Base-by-base conservation (phyloP, 2,329 filamentous ascomycete species). In the Fusarium pseudograminearum region DNA sequence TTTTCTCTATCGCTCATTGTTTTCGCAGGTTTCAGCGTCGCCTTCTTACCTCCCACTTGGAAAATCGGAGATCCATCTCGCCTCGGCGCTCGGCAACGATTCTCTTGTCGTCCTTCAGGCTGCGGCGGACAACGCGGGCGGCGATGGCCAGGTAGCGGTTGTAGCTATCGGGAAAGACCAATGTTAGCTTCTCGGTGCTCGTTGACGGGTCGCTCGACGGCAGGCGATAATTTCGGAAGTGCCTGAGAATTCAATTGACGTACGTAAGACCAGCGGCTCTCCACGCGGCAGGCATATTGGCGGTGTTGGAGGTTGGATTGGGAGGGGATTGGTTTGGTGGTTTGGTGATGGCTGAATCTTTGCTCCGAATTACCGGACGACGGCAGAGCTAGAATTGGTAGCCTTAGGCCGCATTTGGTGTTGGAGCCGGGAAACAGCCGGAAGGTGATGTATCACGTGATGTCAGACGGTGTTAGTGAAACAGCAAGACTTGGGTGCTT, bases 131-230 rank as follows among this genome's bases (percentile, higher is more conserved):
- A 80, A 93, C 92, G 83, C 94, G 94, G 83, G 94, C 90, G 79
- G 96, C 94, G 85, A 99, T 89, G 80, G 94, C 90, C 81, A 99
- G 91, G 91, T 98, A 98, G 86, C 94, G 96, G 91, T 99, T 99
- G 93, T 99, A 99, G 86, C 96, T 99, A 82, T 80, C 50, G 55
- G 33, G 73, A 40, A 70, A 70, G 56, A 59, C 70, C 34, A 60
- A 57, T 65, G 77, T 82, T 78, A 82, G 82, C 75, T 75, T 73
- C 64, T 71, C 56, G 71, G 57, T 57, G 42, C 40, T 76, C 67
- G 65, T 40, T 40, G 62, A 45, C 57, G 57, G 54, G 46, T 71
- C 67, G 69, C 46, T 59, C 51, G 48, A 53, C 28, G 56, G 34
- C 14, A 24, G 38, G 36, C 16, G 20, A 26, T 31, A 42, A 61